Evolutionary conservation across 2,329 filamentous ascomycete genomes (phyloP), one percentile per base, ranked within the genome.

Genomic region (Colletotrichum chlorophyti): DNA sequence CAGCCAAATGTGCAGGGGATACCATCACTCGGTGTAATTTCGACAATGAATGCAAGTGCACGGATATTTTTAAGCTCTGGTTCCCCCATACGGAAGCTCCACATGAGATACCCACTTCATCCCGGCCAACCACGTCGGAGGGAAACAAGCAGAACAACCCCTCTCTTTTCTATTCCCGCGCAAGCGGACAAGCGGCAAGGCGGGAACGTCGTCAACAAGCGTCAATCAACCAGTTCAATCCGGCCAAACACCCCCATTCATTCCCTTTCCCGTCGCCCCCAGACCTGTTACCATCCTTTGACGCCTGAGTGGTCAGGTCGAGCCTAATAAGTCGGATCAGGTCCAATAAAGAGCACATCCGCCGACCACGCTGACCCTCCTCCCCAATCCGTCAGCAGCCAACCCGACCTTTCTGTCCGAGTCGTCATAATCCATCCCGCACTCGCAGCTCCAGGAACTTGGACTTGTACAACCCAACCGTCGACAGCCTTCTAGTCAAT

Each of bases 121-220:
- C 23, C 23, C n/a, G 41, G 42, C 55, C 55, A 59, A 59, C 55
- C 55, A 59, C n/a, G 34, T 15, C 12, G 10, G 10, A 27, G 38
- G 37, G 32, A 50, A 55, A 50, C 27, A 48, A 58, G 21, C 54
- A 54, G 54, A 26, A 23, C 43, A 45, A 53, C 52, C 57, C 51
- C 55, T 57, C 57, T 57, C 43, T 50, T 27, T 52, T 42, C 24
- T 50, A 38, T 59, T 59, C 37, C 57, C 38, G 51, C 43, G 57
- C 57, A 45, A 50, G 57, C 51, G 57, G 43, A n/a, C 52, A 55
- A 21, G 57, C 51, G 51, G 57, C 52, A 50, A 41, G 57, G 57
- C 52, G 57, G 52, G 52, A 60, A 57, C 52, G 57, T 54, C 55
- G 50, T 58, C 54, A 52, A 37, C 26, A 23, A 58, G 52, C 54